Conservation (phyloP, 441 rosid species). For the Populus tomentosa region DNA sequence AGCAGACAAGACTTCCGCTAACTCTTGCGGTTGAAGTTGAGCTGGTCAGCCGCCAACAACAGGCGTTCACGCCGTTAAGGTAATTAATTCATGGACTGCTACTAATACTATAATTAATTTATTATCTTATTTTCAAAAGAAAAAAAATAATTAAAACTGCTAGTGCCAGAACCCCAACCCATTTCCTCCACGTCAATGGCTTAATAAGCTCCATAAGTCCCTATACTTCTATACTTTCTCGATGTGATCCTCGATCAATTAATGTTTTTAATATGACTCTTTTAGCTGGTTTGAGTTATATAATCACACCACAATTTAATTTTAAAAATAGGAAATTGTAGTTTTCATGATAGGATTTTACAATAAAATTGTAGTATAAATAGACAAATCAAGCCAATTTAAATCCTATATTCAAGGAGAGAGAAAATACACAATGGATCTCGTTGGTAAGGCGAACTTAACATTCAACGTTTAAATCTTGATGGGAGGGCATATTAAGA, state of each 20-base stretch:
- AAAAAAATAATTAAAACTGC: no score
- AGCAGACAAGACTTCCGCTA: slow-evolving; percentile 12
- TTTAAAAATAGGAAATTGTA: neutral
- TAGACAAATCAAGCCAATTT: no score
- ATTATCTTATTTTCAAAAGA: neutral
- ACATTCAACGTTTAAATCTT: neutral
- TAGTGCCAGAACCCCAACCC: neutral
- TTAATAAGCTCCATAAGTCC: neutral
- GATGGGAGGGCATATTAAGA: no score
- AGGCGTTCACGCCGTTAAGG: slow-evolving; percentile 20
- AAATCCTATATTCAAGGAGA: neutral
- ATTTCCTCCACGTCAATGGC: neutral
- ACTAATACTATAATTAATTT: neutral
- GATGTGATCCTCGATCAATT: neutral
- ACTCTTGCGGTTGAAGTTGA: slow-evolving; percentile 3
- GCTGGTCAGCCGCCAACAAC: slow-evolving; percentile 38
- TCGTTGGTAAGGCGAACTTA: neutral
- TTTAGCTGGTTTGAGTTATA: neutral
- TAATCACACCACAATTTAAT: neutral
- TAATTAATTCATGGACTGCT: neutral
- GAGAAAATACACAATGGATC: neutral
- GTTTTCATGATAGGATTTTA: neutral
- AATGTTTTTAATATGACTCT: neutral
- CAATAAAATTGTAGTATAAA: no score
- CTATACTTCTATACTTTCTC: neutral